A percentile compares a stretch with the other conserved stretches of the same genome.
These are phyloP conservation scores for Pyrenochaeta sp. DNA, from an alignment of 2,329 filamentous ascomycete genomes.

Conservation along the genomic window DNA sequence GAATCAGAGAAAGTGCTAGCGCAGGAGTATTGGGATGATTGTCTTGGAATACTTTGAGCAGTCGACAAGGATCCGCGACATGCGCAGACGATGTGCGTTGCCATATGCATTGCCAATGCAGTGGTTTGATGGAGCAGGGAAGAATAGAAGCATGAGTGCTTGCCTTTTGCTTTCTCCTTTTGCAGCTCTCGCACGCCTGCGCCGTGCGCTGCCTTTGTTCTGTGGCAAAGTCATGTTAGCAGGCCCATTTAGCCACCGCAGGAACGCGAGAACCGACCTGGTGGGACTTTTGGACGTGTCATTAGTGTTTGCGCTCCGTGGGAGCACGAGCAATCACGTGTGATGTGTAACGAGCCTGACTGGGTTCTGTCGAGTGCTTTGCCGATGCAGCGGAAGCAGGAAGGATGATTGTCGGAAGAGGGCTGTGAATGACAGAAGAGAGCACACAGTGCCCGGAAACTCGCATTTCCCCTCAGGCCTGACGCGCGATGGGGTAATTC, in stretches of 20 bases:
- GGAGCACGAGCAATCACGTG: conserved; percentile 33
- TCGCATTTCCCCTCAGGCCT: conserved; percentile 15
- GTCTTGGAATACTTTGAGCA: background rate
- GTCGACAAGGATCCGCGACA: conserved; percentile 1
- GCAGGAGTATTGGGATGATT: background rate
- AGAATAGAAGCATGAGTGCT: conserved; percentile 33
- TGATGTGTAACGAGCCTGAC: conserved; percentile 17
- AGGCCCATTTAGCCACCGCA: conserved; percentile 6
- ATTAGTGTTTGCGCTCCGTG: conserved; percentile 23
- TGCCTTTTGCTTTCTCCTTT: conserved; percentile 73
- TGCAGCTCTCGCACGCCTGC: conserved; percentile 71
- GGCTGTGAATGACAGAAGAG: conserved; percentile 25
- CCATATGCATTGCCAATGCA: background rate
- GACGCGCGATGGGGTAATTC: conserved; percentile 12
- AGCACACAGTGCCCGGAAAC: conserved; percentile 15
- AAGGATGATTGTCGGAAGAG: conserved; percentile 36
- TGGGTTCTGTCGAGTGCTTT: conserved; percentile 18
- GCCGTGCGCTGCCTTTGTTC: conserved; percentile 70
- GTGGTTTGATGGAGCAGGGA: conserved; percentile 3
- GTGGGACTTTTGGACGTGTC: conserved; percentile 48
- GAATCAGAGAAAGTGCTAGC: background rate
- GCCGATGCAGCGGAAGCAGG: conserved; percentile 36
- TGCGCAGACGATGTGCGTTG: background rate
- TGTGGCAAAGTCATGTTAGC: conserved; percentile 61
- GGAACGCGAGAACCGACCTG: conserved; percentile 30